These are phyloP conservation scores for Fraxinus americana DNA, from an alignment of 257 asterid species.

Conservation along the genomic window DNA sequence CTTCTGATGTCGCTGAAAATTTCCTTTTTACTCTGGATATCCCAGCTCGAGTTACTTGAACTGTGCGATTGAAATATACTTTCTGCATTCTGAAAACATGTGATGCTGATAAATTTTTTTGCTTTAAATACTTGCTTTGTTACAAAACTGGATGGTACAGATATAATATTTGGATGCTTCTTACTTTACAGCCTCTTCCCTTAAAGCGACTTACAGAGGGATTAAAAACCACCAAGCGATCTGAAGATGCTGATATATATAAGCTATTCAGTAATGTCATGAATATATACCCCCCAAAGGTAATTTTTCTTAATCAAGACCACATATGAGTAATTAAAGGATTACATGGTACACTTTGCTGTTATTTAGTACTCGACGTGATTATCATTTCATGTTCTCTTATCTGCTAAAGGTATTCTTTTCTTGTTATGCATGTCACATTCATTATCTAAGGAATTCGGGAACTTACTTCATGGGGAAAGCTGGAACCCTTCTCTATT, in stretches of 20 bases:
- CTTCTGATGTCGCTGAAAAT: neutral
- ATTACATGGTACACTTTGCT: constrained; percentile 9
- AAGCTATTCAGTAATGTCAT: constrained; percentile 78
- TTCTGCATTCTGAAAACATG: constrained; percentile 3
- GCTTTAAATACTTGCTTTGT: constrained; percentile 6
- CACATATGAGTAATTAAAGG: neutral
- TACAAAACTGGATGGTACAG: constrained; percentile 19
- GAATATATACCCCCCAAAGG: constrained; percentile 77
- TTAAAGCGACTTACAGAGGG: constrained; percentile 84
- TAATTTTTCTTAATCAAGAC: constrained; percentile 27
- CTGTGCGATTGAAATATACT: constrained; percentile 10
- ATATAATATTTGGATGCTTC: constrained; percentile 13
- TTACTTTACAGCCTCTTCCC: constrained; percentile 78
- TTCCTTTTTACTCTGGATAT: constrained; percentile 1
- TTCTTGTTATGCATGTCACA: no score
- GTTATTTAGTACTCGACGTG: neutral
- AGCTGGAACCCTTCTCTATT: neutral
- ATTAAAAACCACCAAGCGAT: constrained; percentile 58
- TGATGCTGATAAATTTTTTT: neutral
- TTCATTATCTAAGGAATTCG: neutral
- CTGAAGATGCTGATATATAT: constrained; percentile 66
- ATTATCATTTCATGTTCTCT: neutral
- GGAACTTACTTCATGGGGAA: neutral
- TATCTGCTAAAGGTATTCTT: neutral
- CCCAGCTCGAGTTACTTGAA: constrained; percentile 1